Evolutionary conservation across 495 filamentous ascomycete species (phyloP).

Genomic region (Aspergillus funiculosus): DNA sequence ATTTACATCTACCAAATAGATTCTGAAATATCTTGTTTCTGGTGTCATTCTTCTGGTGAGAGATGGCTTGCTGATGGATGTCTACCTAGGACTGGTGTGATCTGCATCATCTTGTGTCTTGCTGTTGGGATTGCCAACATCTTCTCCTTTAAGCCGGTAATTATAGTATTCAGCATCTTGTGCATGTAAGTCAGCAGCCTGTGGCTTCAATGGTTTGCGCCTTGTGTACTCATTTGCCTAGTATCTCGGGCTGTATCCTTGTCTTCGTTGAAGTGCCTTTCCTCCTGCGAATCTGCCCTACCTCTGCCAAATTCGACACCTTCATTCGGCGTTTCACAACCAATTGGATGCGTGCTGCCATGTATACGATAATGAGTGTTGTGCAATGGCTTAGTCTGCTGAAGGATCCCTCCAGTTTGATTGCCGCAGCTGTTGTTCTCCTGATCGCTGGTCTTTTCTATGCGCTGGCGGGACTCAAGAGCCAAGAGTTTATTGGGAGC

Average conservation of each 20-base stretch:
- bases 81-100: slow-evolving; percentile 76
- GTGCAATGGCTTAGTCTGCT: slow-evolving; percentile 77
- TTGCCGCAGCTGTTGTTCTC: slow-evolving; percentile 81
- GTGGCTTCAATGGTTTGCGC: background rate
- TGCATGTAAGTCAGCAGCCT: slow-evolving; percentile 63
- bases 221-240: slow-evolving; percentile 34
- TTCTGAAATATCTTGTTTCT: slow-evolving; percentile 5
- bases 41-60: background rate
- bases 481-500: slow-evolving; percentile 90
- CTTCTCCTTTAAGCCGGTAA: slow-evolving; percentile 56
- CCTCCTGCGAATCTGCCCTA: slow-evolving; percentile 95
- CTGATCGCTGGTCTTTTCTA: slow-evolving; percentile 77
- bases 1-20: background rate
- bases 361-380: slow-evolving; percentile 75
- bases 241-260: slow-evolving; percentile 74
- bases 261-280: slow-evolving; percentile 97
- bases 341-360: slow-evolving; percentile 93
- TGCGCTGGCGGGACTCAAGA: slow-evolving; percentile 74
- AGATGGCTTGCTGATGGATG: slow-evolving; percentile 3
- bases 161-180: slow-evolving; percentile 76
- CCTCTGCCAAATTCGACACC: slow-evolving; percentile 78
- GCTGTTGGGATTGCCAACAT: slow-evolving; percentile 92
- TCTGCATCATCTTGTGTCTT: slow-evolving; percentile 92
- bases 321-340: slow-evolving; percentile 90
- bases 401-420: slow-evolving; percentile 56